phyloP scores from a whole-genome alignment of 805 yeast species.

The Candida maltosa region DNA sequence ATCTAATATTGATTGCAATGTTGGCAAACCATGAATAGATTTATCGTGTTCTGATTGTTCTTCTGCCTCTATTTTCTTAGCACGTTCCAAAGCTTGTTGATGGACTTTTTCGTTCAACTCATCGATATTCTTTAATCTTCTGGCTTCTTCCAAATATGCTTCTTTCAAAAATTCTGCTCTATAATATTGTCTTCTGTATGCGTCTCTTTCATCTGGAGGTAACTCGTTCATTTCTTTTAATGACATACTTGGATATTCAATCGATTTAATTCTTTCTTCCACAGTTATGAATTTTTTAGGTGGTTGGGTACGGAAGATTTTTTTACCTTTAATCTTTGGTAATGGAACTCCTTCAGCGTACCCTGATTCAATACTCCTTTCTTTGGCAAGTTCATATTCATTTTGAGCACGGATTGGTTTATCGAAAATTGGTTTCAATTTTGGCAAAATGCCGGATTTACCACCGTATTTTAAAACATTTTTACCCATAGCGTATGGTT shows the following conservation, averaged over 20 bases:
- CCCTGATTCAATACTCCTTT: constrained; percentile 49
- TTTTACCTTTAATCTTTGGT: constrained; percentile 52
- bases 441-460: constrained; percentile 82
- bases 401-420: constrained; percentile 56
- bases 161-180: constrained; percentile 62
- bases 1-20: constrained; percentile 61
- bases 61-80: constrained; percentile 32
- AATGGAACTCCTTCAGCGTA: constrained; percentile 69
- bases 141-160: constrained; percentile 55
- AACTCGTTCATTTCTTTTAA: constrained; percentile 38
- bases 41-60: constrained; percentile 45
- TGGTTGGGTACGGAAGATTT: constrained; percentile 50
- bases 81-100: constrained; percentile 23
- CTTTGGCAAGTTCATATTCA: constrained; percentile 39
- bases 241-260: constrained; percentile 23
- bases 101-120: constrained; percentile 24
- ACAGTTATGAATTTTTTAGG: constrained; percentile 56
- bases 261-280: constrained; percentile 51
- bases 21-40: constrained; percentile 65
- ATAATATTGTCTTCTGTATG: constrained; percentile 46
- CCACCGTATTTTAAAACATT: constrained; percentile 51
- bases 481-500: constrained; percentile 39
- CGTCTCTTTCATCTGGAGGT: constrained; percentile 15
- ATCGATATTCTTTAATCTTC: constrained; percentile 39
- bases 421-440: constrained; percentile 71